These are phyloP conservation scores for Aureobasidium vineae DNA, from an alignment of 2,329 filamentous ascomycete genomes.

Conservation along the genomic window DNA sequence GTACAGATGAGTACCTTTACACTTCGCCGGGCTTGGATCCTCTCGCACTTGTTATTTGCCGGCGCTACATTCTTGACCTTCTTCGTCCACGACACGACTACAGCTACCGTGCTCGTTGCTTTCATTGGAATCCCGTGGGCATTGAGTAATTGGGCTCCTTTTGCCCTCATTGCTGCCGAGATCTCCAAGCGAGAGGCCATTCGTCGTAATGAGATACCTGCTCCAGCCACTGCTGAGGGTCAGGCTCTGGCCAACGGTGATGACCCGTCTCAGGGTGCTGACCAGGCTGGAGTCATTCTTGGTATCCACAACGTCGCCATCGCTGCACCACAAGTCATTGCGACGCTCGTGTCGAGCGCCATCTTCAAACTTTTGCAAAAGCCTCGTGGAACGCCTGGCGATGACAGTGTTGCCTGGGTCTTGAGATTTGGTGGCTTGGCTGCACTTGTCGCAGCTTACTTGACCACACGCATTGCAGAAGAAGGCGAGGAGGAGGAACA, in stretches of 20 bases:
- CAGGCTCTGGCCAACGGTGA: conserved; percentile 46
- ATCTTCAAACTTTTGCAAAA: conserved; percentile 88
- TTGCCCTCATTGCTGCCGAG: conserved; percentile 90
- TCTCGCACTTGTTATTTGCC: conserved; percentile 81
- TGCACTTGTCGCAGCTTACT: conserved; percentile 71
- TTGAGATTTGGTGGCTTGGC: conserved; percentile 78
- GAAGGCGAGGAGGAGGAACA: conserved; percentile 40
- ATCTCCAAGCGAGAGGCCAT: conserved; percentile 78
- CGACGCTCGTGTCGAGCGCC: conserved; percentile 76
- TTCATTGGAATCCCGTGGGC: conserved; percentile 90
- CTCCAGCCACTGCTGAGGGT: conserved; percentile 38
- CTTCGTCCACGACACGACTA: conserved; percentile 67
- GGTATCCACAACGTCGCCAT: conserved; percentile 96
- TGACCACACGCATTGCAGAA: conserved; percentile 67
- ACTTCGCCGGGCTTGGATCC: conserved; percentile 81
- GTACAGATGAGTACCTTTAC: conserved; percentile 80
- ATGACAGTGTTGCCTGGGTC: conserved; percentile 84
- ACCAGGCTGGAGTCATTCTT: conserved; percentile 85
- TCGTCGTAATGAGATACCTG: conserved; percentile 50
- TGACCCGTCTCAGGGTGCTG: conserved; percentile 57
- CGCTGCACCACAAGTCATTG: conserved; percentile 85
- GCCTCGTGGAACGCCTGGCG: conserved; percentile 76
- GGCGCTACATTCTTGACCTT: conserved; percentile 79
- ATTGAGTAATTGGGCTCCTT: conserved; percentile 89
- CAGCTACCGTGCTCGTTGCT: conserved; percentile 73